Evolutionary conservation across 441 rosid species (phyloP).

Genomic region (Populus hybrid): DNA sequence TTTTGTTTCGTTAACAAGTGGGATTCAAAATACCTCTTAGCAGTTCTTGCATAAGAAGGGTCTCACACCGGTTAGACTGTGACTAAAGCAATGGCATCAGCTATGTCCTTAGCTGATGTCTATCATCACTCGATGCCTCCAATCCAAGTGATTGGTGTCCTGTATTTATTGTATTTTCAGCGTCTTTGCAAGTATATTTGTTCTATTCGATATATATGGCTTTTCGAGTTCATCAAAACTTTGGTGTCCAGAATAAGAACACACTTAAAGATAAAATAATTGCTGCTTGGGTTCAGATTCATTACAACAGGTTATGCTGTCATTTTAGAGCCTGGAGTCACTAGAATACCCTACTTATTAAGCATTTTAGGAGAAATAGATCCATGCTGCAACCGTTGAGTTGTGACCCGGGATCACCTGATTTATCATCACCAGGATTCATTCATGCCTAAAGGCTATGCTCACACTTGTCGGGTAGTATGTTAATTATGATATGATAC

Average conservation of each 20-base stretch:
- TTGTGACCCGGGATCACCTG: background rate
- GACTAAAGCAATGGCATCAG: background rate
- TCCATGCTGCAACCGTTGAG: background rate
- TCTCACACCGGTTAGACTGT: background rate
- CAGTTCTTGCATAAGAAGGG: background rate
- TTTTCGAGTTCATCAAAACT: background rate
- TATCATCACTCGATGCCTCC: background rate
- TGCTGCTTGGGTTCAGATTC: no score
- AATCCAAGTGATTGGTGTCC: background rate
- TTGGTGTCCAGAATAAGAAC: background rate
- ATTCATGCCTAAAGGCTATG: background rate
- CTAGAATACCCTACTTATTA: no score
- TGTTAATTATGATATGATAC: no score
- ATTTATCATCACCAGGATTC: background rate
- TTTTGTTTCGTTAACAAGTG: background rate
- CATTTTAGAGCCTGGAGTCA: no score
- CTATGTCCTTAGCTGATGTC: background rate
- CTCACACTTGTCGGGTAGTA: background rate
- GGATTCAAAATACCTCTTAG: background rate
- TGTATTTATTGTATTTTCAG: background rate
- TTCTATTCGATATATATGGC: background rate
- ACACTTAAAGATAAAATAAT: background rate
- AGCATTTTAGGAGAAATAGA: background rate
- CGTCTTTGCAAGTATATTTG: background rate
- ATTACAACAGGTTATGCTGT: no score